Evolutionary conservation across 805 yeast species (phyloP), one percentile per base, ranked within the genome.

Genomic region (Nakazawaea pomicola): DNA sequence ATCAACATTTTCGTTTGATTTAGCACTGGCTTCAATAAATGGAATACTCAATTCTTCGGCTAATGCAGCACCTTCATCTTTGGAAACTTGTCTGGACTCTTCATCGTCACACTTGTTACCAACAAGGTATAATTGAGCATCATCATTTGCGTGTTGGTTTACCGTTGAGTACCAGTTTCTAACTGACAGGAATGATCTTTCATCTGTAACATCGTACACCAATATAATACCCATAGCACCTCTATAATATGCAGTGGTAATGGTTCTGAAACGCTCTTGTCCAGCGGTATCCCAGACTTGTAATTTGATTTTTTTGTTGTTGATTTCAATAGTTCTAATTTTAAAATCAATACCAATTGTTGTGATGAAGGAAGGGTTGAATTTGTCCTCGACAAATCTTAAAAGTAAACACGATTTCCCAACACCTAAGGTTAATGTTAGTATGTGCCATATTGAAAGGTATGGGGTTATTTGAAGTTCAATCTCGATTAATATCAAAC

Each of bases 261-360:
- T 89, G 31, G 96, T 87, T 67, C 96, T 78, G 68, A 89, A 89
- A 57, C 96, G 74, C 62, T 89, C 96, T 67, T 89, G 96, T n/a
- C 96, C 96, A 1, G 96, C 96, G 30, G 96, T 89, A 61, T 89
- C 96, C 96, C 96, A 84, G 33, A 91, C 85, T 64, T 93, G 99
- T 59, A 91, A 75, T 67, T 93, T 93, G 64, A 93, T 85, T 50
- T 83, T 83, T 65, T 86, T 85, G 40, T 96, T 96, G 49, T 91
- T 91, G 50, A 90, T 75, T 54, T 91, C 97, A 52, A 90, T 86
- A 21, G 96, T 90, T 66, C 96, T 83, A 61, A 93, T 91, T 70
- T 93, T 93, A 76, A 93, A 93, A 64, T 93, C 99, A 55, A 93
- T 93, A 41, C 99, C 99, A 56, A 93, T 93, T 36, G 99, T 93